Evolutionary conservation across 108 stramenopile genomes (phyloP), one percentile per base, ranked within the genome.

Genomic region (Conticribra weissflogii): DNA sequence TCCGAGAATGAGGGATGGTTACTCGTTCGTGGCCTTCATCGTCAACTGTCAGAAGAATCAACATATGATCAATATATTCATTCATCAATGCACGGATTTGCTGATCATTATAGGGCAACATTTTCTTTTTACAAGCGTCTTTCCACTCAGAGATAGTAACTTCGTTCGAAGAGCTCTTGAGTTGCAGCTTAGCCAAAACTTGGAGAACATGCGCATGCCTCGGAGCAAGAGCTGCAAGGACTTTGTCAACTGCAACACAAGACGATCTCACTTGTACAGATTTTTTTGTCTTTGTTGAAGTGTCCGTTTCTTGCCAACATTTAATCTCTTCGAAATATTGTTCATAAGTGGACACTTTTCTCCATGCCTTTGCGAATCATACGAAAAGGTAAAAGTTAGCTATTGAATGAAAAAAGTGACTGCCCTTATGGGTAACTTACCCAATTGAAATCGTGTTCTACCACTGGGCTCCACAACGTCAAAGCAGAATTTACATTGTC

Each of bases 401-500:
- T 24, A 25, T 67, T 18, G 23, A 30, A 27, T 1, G 23, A 50
- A 55, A 16, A 14, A 16, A 23, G n/a, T n/a, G n/a, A n/a, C n/a
- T n/a, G n/a, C n/a, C n/a, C n/a, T 36, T 29, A 48, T 63, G 5
- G 71, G 66, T 23, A 45, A 33, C 44, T 81, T 64, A 45, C 59
- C 82, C 61, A 67, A 41, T 65, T 67, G 55, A 80, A 80, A 53
- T 70, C 64, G 55, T 64, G 28, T 49, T 76, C 74, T 9, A 54
- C 54, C 14, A 70, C 54, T 9, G 79, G 67, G 34, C 76, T 66
- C 83, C 85, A 86, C 32, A 93, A 60, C 18, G 82, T 28, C 62
- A 73, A 52, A 18, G 86, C 78, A 16, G 78, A 66, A 79, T 90
- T 84, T 3, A 94, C 77, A 69, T 88, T 81, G 73, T 94, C 90